Conservation (phyloP, 768 basidiomycete species). For the Lentinula edodes region DNA sequence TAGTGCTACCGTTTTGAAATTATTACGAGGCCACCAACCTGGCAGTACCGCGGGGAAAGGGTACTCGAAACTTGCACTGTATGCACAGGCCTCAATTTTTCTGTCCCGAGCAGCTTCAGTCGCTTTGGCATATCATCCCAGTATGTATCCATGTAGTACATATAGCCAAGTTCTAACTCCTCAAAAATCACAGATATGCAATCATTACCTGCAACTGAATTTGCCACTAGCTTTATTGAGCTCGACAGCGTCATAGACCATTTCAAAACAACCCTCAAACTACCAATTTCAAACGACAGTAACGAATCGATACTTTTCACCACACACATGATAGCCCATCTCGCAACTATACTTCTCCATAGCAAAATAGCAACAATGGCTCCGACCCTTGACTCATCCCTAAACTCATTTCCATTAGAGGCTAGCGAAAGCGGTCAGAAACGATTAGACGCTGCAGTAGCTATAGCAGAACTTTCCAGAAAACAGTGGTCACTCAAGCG, state of each 20-base stretch:
- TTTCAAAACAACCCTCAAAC: background rate
- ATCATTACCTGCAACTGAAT: background rate
- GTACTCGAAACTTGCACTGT: background rate
- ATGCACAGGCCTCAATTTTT: slow-evolving; percentile 10
- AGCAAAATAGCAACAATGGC: slow-evolving; percentile 2
- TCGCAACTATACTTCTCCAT: slow-evolving; percentile 19
- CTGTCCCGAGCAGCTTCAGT: slow-evolving; percentile 18
- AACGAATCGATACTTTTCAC: slow-evolving; percentile 1
- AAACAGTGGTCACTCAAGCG: background rate
- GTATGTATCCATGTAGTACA: slow-evolving; percentile 11
- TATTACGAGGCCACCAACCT: background rate
- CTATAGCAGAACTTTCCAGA: background rate
- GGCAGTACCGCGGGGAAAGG: background rate
- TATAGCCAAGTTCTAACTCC: background rate
- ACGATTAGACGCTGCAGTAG: background rate
- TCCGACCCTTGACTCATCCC: slow-evolving; percentile 15
- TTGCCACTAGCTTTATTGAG: background rate
- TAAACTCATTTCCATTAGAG: slow-evolving; percentile 14
- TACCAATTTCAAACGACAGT: background rate
- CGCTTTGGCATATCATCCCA: slow-evolving; percentile 8
- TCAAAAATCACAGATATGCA: background rate
- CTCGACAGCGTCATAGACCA: background rate
- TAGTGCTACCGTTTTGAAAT: background rate
- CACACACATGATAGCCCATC: background rate
- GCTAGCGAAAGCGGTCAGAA: slow-evolving; percentile 5